Evolutionary conservation across 139 green algal species (phyloP).

Genomic region (Chlamydomonas sp.): DNA sequence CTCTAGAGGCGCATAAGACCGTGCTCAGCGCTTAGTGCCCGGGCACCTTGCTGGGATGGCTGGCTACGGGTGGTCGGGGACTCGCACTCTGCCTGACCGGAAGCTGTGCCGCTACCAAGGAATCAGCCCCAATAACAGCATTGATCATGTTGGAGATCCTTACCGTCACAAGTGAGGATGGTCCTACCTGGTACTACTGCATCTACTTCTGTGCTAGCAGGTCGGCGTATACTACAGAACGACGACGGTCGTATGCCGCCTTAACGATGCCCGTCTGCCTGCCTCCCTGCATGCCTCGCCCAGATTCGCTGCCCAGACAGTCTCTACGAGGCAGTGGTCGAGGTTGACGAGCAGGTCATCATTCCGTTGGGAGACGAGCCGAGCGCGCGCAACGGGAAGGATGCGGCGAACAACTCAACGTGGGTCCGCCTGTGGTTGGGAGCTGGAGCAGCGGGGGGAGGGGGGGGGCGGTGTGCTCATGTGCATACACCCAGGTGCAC

Average conservation of each 20-base stretch:
- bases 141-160: too few relatives aligned
- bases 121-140: too few relatives aligned
- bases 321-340: conserved; percentile 56
- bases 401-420: conserved; percentile 26
- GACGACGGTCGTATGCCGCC: neutral
- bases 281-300: too few relatives aligned
- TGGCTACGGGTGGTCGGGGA: too few relatives aligned
- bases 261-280: neutral
- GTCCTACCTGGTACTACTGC: neutral
- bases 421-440: conserved; percentile 13
- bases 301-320: conserved; percentile 35
- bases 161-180: too few relatives aligned
- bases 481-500: too few relatives aligned
- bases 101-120: too few relatives aligned
- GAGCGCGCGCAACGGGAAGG: conserved; percentile 29
- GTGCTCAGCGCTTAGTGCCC: too few relatives aligned
- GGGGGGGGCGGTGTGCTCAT: too few relatives aligned
- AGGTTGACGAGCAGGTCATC: conserved; percentile 83
- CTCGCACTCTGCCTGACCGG: too few relatives aligned
- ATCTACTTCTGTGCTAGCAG: neutral
- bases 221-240: neutral
- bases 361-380: conserved; percentile 56
- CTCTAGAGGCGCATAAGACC: too few relatives aligned
- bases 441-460: neutral
- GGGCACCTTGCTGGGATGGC: too few relatives aligned